These are phyloP conservation scores for Neopestalotiopsis clavispora DNA, from an alignment of 2,329 filamentous ascomycete genomes.

Conservation along the genomic window DNA sequence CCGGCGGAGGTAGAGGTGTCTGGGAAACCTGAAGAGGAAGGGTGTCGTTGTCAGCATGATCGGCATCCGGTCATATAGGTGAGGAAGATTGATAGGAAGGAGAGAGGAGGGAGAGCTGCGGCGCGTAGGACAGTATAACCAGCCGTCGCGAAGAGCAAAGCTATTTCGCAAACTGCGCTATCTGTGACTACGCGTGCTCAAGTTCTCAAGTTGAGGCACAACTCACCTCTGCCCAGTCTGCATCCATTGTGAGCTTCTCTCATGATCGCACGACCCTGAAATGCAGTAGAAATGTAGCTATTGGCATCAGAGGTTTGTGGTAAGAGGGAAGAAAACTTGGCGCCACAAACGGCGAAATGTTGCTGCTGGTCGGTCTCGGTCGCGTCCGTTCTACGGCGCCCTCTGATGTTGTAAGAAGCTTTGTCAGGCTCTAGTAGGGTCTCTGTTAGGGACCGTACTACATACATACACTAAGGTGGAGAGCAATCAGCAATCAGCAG, in stretches of 20 bases:
- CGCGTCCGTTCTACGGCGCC: too few relatives aligned
- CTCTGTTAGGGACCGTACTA: too few relatives aligned
- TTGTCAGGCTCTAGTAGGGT: too few relatives aligned
- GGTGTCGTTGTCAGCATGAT: neutral
- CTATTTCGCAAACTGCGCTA: conserved; percentile 24
- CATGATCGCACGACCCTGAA: conserved; percentile 8
- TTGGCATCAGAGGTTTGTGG: too few relatives aligned
- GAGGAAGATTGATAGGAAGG: neutral
- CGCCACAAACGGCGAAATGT: too few relatives aligned
- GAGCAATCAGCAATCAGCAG: too few relatives aligned
- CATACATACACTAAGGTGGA: too few relatives aligned
- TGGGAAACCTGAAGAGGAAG: conserved; percentile 68
- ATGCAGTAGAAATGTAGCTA: too few relatives aligned
- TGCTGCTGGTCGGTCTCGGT: too few relatives aligned
- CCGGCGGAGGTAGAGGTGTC: conserved; percentile 79
- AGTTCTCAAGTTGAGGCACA: neutral
- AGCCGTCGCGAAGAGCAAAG: neutral
- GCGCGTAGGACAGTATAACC: neutral
- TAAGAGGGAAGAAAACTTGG: too few relatives aligned
- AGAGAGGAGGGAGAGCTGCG: neutral
- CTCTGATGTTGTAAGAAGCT: too few relatives aligned
- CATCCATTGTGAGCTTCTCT: conserved; percentile 57
- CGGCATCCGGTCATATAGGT: neutral
- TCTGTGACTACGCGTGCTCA: conserved; percentile 8
- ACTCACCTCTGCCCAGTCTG: conserved; percentile 71